These are phyloP conservation scores for Irpex sp. DNA, from an alignment of 1,284 basidiomycete genomes.

Conservation along the genomic window DNA sequence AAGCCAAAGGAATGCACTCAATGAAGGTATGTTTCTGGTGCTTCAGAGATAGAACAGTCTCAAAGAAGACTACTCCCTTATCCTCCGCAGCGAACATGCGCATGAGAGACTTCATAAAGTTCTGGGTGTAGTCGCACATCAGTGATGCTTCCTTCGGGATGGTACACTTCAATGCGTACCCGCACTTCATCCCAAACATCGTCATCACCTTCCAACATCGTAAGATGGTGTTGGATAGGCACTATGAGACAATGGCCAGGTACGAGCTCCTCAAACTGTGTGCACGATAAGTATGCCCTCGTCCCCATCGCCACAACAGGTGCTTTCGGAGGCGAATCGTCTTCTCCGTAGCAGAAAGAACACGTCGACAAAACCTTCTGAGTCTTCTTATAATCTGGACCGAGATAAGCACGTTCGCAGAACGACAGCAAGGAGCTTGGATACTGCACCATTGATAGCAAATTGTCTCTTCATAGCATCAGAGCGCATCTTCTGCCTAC, in stretches of 20 bases:
- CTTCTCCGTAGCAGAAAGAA: slow-evolving; percentile 86
- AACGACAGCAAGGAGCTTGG: neutral
- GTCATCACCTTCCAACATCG: slow-evolving; percentile 91
- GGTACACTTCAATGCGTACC: slow-evolving; percentile 45
- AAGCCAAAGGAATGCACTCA: slow-evolving; percentile 89
- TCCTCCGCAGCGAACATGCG: slow-evolving; percentile 88
- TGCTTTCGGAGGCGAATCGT: slow-evolving; percentile 80
- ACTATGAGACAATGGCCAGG: slow-evolving; percentile 93
- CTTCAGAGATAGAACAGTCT: slow-evolving; percentile 85
- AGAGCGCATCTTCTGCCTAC: slow-evolving; percentile 89
- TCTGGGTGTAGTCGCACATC: slow-evolving; percentile 44
- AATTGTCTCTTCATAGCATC: slow-evolving; percentile 97
- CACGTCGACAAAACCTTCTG: slow-evolving; percentile 88
- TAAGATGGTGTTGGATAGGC: slow-evolving; percentile 91
- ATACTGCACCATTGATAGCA: slow-evolving; percentile 80
- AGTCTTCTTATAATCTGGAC: slow-evolving; percentile 88
- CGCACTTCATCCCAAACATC: slow-evolving; percentile 97
- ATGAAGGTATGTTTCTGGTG: slow-evolving; percentile 90
- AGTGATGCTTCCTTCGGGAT: slow-evolving; percentile 2
- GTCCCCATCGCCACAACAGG: slow-evolving; percentile 90
- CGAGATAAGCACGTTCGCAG: slow-evolving; percentile 1
- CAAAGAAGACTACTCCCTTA: slow-evolving; percentile 90
- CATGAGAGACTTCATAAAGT: slow-evolving; percentile 99
- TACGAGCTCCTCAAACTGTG: slow-evolving; percentile 81
- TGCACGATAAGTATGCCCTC: slow-evolving; percentile 85